phyloP scores from a whole-genome alignment of 768 basidiomycete species.

The Amanita polypyramis region DNA sequence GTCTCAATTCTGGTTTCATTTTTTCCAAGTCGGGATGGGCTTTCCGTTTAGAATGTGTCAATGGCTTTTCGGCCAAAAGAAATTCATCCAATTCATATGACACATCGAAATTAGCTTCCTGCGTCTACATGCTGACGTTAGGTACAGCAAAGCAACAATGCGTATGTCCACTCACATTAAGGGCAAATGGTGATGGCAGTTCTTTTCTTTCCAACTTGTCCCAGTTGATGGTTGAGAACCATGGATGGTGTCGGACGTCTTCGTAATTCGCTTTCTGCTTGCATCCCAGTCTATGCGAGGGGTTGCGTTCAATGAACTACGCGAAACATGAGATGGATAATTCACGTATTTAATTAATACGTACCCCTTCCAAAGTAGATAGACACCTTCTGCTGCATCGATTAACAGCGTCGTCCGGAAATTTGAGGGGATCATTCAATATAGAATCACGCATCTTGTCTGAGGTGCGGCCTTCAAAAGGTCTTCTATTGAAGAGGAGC shows the following conservation, averaged over 20 bases:
- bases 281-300: constrained; percentile 73
- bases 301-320: constrained; percentile 81
- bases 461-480: constrained; percentile 84
- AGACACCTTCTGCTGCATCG: constrained; percentile 61
- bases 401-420: constrained; percentile 57
- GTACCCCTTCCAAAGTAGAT: constrained; percentile 55
- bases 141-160: not conserved
- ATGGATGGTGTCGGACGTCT: constrained; percentile 73
- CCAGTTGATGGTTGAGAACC: constrained; percentile 85
- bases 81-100: constrained; percentile 97
- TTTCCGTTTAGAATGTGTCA: constrained; percentile 90
- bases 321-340: constrained; percentile 12
- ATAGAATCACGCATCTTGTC: constrained; percentile 87
- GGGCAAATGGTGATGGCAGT: constrained; percentile 74
- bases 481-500: constrained; percentile 71
- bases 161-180: constrained; percentile 58
- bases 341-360: constrained; percentile 16
- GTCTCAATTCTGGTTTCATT: constrained; percentile 84
- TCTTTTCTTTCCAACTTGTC: constrained; percentile 59
- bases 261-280: constrained; percentile 56
- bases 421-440: constrained; percentile 62
- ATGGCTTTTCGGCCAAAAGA: constrained; percentile 94
- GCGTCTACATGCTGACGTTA: constrained; percentile 45
- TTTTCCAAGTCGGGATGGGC: constrained; percentile 76
- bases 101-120: constrained; percentile 97